Percentiles rank a stretch among this genome's conserved stretches.
phyloP scores from a whole-genome alignment of 257 asterid genomes.

The Solanum pennellii region DNA sequence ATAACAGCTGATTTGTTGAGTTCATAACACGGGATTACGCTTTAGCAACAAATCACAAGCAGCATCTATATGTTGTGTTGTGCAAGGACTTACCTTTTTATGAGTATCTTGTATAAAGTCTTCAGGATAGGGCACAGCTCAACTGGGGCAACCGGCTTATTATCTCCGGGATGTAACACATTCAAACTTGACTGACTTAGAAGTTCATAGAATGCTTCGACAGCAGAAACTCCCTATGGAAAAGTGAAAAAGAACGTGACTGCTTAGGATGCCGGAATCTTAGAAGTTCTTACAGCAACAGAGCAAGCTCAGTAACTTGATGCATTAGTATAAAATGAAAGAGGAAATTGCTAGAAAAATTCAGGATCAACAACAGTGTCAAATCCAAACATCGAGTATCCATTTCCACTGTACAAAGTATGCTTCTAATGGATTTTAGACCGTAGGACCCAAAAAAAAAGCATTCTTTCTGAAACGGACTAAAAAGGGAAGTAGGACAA shows the following conservation, averaged over 20 bases:
- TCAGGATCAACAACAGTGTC: background rate
- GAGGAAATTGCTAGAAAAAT: background rate
- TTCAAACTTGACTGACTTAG: constrained; percentile 65
- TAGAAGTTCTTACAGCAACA: background rate
- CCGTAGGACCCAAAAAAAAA: background rate
- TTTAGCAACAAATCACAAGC: background rate
- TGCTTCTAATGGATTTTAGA: background rate
- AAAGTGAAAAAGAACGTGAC: background rate
- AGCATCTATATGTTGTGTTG: background rate
- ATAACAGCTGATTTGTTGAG: background rate
- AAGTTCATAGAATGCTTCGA: constrained; percentile 77
- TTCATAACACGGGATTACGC: background rate
- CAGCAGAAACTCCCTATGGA: constrained; percentile 80
- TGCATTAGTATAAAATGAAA: background rate
- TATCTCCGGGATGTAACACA: constrained; percentile 57
- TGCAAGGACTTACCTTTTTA: constrained; percentile 31
- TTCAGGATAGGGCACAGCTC: constrained; percentile 82
- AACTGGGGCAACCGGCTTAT: constrained; percentile 74
- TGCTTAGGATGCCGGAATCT: background rate
- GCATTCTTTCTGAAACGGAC: background rate
- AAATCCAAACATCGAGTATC: background rate
- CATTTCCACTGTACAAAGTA: background rate
- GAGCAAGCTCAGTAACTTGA: background rate
- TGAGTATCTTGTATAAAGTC: constrained; percentile 60
- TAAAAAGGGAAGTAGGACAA: background rate